Evolutionary conservation across 2,329 filamentous ascomycete genomes (phyloP), one percentile per base, ranked within the genome.

Genomic region (Metarhizium humberi): DNA sequence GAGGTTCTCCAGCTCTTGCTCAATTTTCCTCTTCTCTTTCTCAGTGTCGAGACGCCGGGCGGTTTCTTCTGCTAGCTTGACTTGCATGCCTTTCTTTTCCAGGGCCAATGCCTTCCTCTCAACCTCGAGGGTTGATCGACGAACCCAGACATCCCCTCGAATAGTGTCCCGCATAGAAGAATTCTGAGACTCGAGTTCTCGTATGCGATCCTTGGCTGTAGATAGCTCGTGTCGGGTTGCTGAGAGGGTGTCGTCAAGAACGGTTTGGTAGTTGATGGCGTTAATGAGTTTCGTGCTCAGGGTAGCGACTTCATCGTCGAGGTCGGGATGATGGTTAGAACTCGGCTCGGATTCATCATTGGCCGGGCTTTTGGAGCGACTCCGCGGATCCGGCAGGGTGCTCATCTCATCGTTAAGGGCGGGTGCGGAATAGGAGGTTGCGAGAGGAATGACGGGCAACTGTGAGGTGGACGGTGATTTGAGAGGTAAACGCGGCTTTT

Each of bases 251-350:
- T 99, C 94, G 70, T 97, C 94, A 48, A 99, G 80, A 25, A 82
- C 86, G 7, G 92, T 96, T 71, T 96, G 92, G 70, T 95, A 88
- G 68, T 99, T 99, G 72, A 99, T 96, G 48, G 94, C 92, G 66
- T 94, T 92, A 63, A 99, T 92, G 59, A 99, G 84, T 71, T 99
- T 99, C 51, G 91, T 92, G 72, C 91, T 97, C 36, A 99, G 77
- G 6, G 89, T 85, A 7, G 92, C 89, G 32, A 99, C 90, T 71
- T 97, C 94, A 56, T 81, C 75, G 60, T 78, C 78, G 25, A 84
- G 72, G 55, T 82, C 81, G 5, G 80, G 78, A 58, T 82, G 79
- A 48, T 75, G 77, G 6, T 65, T 63, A 1, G 72, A 67, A 47
- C 64, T 65, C 45, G 64, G 57, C 56, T 66, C 58, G 42, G 64